Conservation (phyloP, 148 eudicot genomes). For the Amaranthus hypochondriacus region DNA sequence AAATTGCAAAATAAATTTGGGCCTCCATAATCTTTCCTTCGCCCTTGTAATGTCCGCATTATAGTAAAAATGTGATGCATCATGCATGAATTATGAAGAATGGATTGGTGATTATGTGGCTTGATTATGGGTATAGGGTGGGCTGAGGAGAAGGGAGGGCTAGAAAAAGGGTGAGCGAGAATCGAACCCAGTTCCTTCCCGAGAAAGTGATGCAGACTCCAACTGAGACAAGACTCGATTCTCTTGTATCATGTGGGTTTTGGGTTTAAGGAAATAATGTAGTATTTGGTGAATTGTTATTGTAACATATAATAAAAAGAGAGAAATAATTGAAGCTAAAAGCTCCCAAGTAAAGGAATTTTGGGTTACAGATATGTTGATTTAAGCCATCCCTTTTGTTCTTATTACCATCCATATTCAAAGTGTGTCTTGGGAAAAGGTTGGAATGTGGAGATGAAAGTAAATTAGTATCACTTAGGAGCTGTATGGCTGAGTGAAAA, state of each 20-base stretch:
- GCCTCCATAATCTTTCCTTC: no score
- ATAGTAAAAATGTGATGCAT: no score
- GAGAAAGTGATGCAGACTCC: no score
- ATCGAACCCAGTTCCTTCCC: no score
- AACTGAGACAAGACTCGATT: no score
- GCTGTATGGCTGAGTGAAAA: no score
- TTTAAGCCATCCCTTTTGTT: neutral
- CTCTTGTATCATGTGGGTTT: no score
- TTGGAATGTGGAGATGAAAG: neutral
- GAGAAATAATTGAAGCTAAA: neutral
- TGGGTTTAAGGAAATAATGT: no score
- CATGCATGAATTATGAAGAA: neutral
- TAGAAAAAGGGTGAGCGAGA: no score
- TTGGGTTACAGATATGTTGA: neutral
- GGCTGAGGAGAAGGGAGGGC: no score
- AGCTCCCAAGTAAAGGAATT: neutral
- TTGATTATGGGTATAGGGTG: neutral
- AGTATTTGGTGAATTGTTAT: neutral
- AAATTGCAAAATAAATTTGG: no score
- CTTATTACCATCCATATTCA: neutral
- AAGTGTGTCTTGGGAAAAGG: neutral
- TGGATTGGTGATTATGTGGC: neutral
- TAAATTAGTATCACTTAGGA: neutral
- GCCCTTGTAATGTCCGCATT: no score
- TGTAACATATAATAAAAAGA: neutral